A percentile compares a stretch with the other conserved stretches of the same genome.
phyloP scores from a whole-genome alignment of 768 basidiomycete species.

The Tricholoma saponaceum region DNA sequence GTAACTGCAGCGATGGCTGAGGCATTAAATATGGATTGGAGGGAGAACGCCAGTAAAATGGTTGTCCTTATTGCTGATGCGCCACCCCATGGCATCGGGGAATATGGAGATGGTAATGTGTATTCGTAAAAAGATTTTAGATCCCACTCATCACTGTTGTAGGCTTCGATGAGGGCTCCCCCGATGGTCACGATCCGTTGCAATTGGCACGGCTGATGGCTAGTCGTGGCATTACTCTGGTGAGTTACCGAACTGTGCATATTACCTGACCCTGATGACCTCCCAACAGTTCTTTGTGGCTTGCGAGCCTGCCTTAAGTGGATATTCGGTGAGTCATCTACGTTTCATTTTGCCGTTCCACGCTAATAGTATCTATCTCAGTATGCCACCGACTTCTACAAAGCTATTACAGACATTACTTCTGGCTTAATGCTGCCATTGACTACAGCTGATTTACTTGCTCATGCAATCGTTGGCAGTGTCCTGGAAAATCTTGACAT shows the following conservation, averaged over 20 bases:
- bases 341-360: conserved; percentile 6
- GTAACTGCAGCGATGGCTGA: conserved; percentile 92
- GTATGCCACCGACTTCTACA: conserved; percentile 94
- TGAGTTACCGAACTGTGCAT: conserved; percentile 32
- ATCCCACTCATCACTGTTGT: conserved; percentile 12
- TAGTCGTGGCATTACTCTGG: conserved; percentile 82
- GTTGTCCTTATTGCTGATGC: conserved; percentile 96
- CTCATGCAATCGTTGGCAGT: conserved; percentile 94
- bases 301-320: conserved; percentile 93
- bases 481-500: conserved; percentile 98
- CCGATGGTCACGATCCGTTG: conserved; percentile 90
- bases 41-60: conserved; percentile 88
- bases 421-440: conserved; percentile 96
- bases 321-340: conserved; percentile 66
- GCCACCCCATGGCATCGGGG: conserved; percentile 95
- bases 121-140: conserved; percentile 17
- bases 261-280: conserved; percentile 4
- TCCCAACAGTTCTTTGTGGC: conserved; percentile 94
- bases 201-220: conserved; percentile 89
- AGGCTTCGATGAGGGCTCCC: conserved; percentile 94
- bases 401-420: conserved; percentile 88
- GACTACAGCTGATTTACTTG: conserved; percentile 90
- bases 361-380: conserved; percentile 19
- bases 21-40: conserved; percentile 87
- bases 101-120: conserved; percentile 86